Evolutionary conservation across 1,284 basidiomycete species (phyloP), one percentile per base, ranked within the genome.

Genomic region (Sanghuangporus baumii): DNA sequence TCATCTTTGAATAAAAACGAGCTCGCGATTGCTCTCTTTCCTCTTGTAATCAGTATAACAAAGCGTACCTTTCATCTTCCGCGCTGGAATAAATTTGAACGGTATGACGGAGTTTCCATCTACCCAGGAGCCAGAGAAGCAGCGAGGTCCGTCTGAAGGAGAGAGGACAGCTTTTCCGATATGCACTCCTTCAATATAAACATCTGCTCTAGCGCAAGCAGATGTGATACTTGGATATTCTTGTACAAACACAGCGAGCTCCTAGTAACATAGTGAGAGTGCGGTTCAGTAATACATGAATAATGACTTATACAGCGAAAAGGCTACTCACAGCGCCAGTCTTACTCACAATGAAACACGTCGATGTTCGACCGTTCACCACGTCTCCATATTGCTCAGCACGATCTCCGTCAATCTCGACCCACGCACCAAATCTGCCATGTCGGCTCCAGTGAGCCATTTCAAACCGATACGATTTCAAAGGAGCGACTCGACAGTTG

Each of bases 341-440:
- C 16, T 26, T 36, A 31, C 52, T 61, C 16, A 43, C 36, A n/a
- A 55, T 55, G n/a, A 26, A 47, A 23, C 54, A 55, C 26, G 54
- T 55, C 12, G 41, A 55, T 16, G 40, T 41, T 37, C 48, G 31
- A 8, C 31, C 60, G 36, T 55, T 36, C 9, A 54, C 31, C 0
- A n/a, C 54, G 8, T 41, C 38, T 7, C n/a, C 34, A 41, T 38
- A 51, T 31, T 54, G 38, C 23, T 47, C 2, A 26, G 54, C 41
- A 31, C 60, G 20, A 47, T 36, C 12, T 8, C 52, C 52, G 31
- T 55, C 26, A 34, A 61, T 43, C 11, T 55, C 18, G 34, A 61
- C 46, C 41, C 52, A 61, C 6, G 43, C 60, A 11, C 40, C 38
- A 37, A 52, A 61, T 46, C 60, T 20, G 6, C 60, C 60, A 36